Conservation (phyloP, 495 filamentous ascomycete genomes). For the Aspergillus cristatus region DNA sequence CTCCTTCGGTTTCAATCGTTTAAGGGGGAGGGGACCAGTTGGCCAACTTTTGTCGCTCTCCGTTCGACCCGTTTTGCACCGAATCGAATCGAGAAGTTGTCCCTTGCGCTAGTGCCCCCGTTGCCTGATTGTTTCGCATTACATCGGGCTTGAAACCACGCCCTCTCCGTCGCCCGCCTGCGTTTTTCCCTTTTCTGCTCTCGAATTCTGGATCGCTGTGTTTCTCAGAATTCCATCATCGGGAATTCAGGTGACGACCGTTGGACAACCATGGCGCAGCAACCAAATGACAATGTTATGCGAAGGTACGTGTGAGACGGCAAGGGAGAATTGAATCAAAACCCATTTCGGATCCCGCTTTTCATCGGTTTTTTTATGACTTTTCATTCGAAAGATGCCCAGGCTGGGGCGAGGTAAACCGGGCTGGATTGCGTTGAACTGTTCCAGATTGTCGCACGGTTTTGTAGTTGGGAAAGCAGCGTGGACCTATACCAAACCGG, state of each 20-base stretch:
- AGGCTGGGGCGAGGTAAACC: no score
- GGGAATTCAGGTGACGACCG: no score
- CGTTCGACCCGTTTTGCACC: background rate
- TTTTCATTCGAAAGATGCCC: no score
- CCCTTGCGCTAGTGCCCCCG: background rate
- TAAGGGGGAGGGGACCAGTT: slow-evolving; percentile 13
- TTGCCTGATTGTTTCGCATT: no score
- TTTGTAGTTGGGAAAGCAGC: no score
- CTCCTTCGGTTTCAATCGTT: slow-evolving; percentile 5
- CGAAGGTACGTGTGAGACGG: slow-evolving; percentile 48
- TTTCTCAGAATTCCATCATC: no score
- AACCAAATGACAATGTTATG: slow-evolving; percentile 58
- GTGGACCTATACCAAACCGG: no score
- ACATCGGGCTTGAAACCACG: background rate
- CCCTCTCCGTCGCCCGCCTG: slow-evolving; percentile 1
- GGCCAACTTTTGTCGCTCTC: background rate
- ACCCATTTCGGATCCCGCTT: no score
- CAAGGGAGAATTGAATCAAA: background rate
- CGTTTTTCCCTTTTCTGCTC: slow-evolving; percentile 1
- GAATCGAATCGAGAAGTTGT: background rate
- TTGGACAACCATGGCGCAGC: slow-evolving; percentile 47
- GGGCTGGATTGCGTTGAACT: no score
- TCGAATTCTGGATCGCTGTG: no score
- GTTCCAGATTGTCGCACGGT: no score
- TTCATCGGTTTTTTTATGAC: no score